phyloP scores from a whole-genome alignment of 306 rosid species.

The Neltuma alba region DNA sequence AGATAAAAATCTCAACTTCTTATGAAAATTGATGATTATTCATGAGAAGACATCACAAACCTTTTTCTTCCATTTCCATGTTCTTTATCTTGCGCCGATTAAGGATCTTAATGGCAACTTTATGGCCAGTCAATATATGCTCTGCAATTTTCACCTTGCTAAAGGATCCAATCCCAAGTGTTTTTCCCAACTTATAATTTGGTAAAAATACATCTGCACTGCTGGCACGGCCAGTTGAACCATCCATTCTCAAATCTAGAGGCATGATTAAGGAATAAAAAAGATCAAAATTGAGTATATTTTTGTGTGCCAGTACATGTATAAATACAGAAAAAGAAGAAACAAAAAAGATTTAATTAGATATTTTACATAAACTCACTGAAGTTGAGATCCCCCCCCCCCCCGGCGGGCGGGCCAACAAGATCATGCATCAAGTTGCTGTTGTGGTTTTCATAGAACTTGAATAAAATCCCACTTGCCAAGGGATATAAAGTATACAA shows the following conservation, averaged over 20 bases:
- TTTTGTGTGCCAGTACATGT: neutral
- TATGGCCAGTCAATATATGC: constrained; percentile 81
- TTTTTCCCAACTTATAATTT: constrained; percentile 91
- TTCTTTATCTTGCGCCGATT: constrained; percentile 79
- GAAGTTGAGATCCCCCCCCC: constrained; percentile 17
- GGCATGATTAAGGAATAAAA: constrained; percentile 31
- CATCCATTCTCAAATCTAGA: constrained; percentile 61
- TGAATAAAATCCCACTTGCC: constrained; percentile 11
- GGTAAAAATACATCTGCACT: constrained; percentile 59
- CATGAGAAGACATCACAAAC: constrained; percentile 41
- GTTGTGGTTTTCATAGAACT: neutral
- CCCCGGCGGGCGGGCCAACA: too few species aligned
- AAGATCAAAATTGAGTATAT: constrained; percentile 7
- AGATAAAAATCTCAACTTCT: neutral
- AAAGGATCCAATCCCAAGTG: constrained; percentile 88
- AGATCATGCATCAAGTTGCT: neutral
- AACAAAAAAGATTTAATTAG: constrained; percentile 11
- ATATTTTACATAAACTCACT: constrained; percentile 28
- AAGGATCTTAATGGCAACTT: constrained; percentile 94
- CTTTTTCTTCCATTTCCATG: constrained; percentile 97
- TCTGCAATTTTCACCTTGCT: constrained; percentile 94
- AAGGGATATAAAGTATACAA: constrained; percentile 13
- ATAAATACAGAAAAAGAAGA: constrained; percentile 1
- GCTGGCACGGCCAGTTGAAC: constrained; percentile 51
- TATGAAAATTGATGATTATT: constrained; percentile 16